A percentile compares a stretch with the other conserved stretches of the same genome.
Evolutionary conservation across 2,329 filamentous ascomycete genomes (phyloP).

Genomic region (Fusarium transvaalense): DNA sequence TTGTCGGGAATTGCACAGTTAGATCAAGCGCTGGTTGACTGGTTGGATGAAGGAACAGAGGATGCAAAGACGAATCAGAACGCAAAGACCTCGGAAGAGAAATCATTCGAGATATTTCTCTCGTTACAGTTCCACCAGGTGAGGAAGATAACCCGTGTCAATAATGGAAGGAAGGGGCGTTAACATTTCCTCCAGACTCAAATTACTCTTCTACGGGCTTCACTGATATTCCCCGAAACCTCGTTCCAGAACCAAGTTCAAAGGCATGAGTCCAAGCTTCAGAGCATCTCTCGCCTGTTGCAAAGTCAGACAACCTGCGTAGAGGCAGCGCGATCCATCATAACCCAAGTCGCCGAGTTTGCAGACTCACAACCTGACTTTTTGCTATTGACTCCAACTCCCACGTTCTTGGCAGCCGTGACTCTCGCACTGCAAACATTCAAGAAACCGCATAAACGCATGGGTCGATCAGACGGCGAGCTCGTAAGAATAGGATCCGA

Average conservation of each 20-base stretch:
- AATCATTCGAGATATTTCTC: constrained; percentile 26
- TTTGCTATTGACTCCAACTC: constrained; percentile 33
- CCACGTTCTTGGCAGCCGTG: constrained; percentile 30
- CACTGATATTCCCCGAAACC: constrained; percentile 36
- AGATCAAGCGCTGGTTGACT: constrained; percentile 38
- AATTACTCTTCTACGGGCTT: constrained; percentile 38
- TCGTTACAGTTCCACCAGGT: constrained; percentile 41
- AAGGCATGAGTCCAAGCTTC: constrained; percentile 33
- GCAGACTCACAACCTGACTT: constrained; percentile 35
- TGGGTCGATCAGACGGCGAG: constrained; percentile 42
- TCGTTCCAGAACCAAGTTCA: constrained; percentile 32
- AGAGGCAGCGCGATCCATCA: constrained; percentile 39
- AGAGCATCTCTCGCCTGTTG: constrained; percentile 22
- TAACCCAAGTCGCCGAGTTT: constrained; percentile 39
- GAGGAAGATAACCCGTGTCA: not conserved
- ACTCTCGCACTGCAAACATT: constrained; percentile 40
- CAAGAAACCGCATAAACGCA: constrained; percentile 43
- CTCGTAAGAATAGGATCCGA: constrained; percentile 35
- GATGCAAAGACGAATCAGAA: constrained; percentile 25
- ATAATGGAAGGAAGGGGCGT: not conserved
- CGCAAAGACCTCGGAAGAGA: constrained; percentile 11
- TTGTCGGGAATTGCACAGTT: constrained; percentile 31
- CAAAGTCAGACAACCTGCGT: constrained; percentile 40
- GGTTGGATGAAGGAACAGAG: constrained; percentile 27
- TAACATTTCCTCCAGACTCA: constrained; percentile 17